Base-by-base conservation (phyloP, 495 filamentous ascomycete species). In the Xylaria venustula region DNA sequence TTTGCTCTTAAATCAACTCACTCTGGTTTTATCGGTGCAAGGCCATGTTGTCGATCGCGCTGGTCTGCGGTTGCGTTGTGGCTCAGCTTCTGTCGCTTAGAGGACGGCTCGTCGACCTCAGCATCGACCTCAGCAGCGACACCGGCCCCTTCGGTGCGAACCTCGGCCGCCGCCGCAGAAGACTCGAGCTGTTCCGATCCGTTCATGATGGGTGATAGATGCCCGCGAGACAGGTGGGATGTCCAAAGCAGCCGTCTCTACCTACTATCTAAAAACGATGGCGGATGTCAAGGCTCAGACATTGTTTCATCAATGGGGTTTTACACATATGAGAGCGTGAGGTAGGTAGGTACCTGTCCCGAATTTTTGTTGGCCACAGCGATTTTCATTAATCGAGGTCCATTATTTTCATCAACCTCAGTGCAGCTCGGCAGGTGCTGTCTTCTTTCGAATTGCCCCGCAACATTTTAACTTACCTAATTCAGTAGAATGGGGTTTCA, bases 1-100 rank as follows among this genome's bases (percentile, higher is more conserved):
- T n/a, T n/a, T 3, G 11, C 7, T 49, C 28, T 44, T 0, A n/a
- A 30, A 44, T 12, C 25, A 46, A 74, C 85, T 71, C 75, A 97
- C 90, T 97, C 93, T 59, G 83, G 67, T 73, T 96, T 97, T 67
- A 98, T 87, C 1, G 86, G 83, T 32, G 91, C 91, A 60, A 93
- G 81, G 30, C 93, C 93, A 68, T 84, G 79, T 56, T 63, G 81
- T 72, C 77, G 83, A 65, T 69, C 73, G 61, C 62, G 65, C 37
- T 63, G 67, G 67, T 69, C 65, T 52, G 37, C 8, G 30, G 61
- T 71, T 48, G 60, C 55, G 52, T 49, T 61, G 47, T 68, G 62
- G 48, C 64, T 67, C 36, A 68, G 51, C 58, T 71, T 69, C 50
- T 60, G 64, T 52, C 69, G 64, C 66, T 71, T 71, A 36, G 57